A percentile compares a stretch with the other conserved stretches of the same genome.
Conservation (phyloP, 345 rosid species). For the Toxicodendron radicans region DNA sequence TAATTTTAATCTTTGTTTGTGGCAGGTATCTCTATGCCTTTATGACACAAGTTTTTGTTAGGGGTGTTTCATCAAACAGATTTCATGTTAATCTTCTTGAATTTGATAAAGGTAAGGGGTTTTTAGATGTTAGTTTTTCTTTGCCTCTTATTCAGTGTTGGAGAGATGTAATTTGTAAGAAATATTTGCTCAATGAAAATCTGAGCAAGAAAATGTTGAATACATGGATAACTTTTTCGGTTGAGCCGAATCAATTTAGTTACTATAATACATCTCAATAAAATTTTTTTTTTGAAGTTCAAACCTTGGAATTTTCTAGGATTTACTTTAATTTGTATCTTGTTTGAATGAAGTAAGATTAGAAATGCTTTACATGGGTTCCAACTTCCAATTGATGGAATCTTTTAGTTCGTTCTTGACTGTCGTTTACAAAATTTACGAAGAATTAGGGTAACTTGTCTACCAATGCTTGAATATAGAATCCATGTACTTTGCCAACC, state of each 20-base stretch:
- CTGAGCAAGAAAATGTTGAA: not conserved
- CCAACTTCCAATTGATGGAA: too few relatives aligned
- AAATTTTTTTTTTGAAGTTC: not conserved
- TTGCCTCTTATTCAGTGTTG: constrained; percentile 5
- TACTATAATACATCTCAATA: not conserved
- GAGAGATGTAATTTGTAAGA: not conserved
- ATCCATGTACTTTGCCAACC: not conserved
- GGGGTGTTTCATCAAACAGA: not conserved
- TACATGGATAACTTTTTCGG: not conserved
- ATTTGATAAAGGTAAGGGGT: constrained; percentile 7
- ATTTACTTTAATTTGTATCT: not conserved
- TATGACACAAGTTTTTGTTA: constrained; percentile 22
- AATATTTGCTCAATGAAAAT: constrained; percentile 9
- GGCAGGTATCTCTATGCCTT: constrained; percentile 35
- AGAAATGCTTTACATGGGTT: too few relatives aligned
- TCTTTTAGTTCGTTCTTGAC: too few relatives aligned
- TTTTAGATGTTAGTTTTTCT: not conserved
- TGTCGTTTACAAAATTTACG: too few relatives aligned
- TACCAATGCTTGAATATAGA: not conserved
- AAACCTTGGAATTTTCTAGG: not conserved
- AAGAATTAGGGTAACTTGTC: too few relatives aligned
- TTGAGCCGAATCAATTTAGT: not conserved
- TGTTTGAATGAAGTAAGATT: not conserved
- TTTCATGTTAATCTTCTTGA: not conserved
- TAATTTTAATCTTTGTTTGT: not conserved